Percentiles rank a stretch among this genome's conserved stretches.
Conservation (phyloP, 257 asterid species). For the Petunia axillaris region DNA sequence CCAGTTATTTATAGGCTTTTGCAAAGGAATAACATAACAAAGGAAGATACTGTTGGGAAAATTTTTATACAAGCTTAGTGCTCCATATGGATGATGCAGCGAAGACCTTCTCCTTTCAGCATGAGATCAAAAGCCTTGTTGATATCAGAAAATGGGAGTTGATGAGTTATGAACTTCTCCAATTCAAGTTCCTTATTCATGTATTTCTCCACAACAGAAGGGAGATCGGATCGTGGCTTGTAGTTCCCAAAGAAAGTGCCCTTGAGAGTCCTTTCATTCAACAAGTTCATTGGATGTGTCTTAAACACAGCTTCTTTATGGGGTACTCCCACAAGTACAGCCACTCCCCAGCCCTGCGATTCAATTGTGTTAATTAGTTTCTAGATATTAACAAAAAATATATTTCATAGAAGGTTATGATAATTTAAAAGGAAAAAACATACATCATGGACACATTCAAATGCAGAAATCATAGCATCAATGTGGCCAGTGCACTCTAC, state of each 20-base stretch:
- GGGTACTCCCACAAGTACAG: constrained; percentile 87
- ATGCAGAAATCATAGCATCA: constrained; percentile 81
- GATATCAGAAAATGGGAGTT: constrained; percentile 37
- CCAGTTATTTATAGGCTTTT: too few relatives aligned
- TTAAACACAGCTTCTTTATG: constrained; percentile 63
- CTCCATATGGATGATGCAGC: constrained; percentile 41
- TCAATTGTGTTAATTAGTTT: background rate
- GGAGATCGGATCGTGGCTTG: constrained; percentile 73
- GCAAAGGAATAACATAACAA: too few relatives aligned
- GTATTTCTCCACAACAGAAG: constrained; percentile 66
- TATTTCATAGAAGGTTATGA: background rate
- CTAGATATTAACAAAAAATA: background rate
- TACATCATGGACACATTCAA: constrained; percentile 94
- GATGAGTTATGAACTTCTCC: constrained; percentile 47
- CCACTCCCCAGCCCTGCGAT: constrained; percentile 85
- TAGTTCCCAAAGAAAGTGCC: constrained; percentile 85
- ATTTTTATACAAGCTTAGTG: background rate
- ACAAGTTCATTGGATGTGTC: constrained; percentile 62
- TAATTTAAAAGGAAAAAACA: background rate
- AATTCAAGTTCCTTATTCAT: constrained; percentile 58
- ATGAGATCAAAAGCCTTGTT: constrained; percentile 46
- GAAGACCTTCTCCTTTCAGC: constrained; percentile 40
- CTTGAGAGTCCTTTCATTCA: constrained; percentile 78
- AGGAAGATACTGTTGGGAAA: too few relatives aligned
- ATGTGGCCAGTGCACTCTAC: constrained; percentile 76